phyloP scores from a whole-genome alignment of 2,329 filamentous ascomycete species.

The Monosporascus sp. region DNA sequence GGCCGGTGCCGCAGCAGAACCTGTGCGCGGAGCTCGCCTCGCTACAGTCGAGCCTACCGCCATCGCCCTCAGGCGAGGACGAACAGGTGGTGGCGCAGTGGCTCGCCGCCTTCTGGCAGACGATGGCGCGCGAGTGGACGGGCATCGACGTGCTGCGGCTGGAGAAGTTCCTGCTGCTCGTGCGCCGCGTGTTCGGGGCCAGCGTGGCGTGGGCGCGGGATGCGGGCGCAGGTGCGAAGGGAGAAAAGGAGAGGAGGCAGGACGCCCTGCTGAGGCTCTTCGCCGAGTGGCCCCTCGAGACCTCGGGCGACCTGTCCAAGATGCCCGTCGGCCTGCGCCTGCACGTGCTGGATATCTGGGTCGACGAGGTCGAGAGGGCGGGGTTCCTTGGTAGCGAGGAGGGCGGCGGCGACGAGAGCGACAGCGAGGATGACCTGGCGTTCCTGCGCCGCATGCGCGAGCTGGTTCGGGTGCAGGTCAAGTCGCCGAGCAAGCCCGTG shows the following conservation, averaged over 20 bases:
- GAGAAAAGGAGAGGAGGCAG: constrained; percentile 21
- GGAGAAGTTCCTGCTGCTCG: constrained; percentile 88
- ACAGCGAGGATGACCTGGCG: constrained; percentile 34
- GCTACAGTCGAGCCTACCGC: constrained; percentile 57
- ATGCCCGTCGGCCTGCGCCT: constrained; percentile 80
- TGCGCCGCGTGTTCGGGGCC: constrained; percentile 72
- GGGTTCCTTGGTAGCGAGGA: constrained; percentile 44
- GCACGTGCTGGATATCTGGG: constrained; percentile 85
- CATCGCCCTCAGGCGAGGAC: constrained; percentile 5
- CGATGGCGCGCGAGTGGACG: constrained; percentile 64
- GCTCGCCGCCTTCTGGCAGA: constrained; percentile 66
- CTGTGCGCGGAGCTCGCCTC: constrained; percentile 73
- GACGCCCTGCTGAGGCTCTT: constrained; percentile 39
- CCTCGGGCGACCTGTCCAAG: constrained; percentile 38
- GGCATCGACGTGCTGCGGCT: constrained; percentile 70
- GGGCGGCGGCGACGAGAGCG: constrained; percentile 25
- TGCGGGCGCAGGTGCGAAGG: constrained; percentile 25
- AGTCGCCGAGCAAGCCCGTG: constrained; percentile 64
- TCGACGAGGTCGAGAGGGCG: constrained; percentile 79
- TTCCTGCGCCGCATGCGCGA: constrained; percentile 50
- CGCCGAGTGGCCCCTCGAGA: constrained; percentile 36
- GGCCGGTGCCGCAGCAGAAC: constrained; percentile 77
- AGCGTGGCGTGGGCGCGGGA: constrained; percentile 49
- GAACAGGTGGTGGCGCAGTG: constrained; percentile 36
- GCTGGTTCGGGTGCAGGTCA: constrained; percentile 51